Evolutionary conservation across 495 filamentous ascomycete genomes (phyloP).

Genomic region (Xylaria acuta): DNA sequence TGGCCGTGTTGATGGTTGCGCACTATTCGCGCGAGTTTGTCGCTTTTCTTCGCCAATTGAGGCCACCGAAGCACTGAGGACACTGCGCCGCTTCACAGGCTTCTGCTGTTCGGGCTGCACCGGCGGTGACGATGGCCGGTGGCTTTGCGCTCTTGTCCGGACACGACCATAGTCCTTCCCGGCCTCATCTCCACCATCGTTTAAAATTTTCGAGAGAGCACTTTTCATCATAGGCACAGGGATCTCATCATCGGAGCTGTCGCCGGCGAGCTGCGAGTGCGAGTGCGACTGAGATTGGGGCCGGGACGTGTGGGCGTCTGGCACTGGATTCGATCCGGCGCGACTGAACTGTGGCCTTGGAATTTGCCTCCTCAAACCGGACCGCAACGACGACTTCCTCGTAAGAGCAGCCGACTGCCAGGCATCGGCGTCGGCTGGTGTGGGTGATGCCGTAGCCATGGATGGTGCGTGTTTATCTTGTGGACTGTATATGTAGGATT

Average conservation of each 20-base stretch:
- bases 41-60: slow-evolving; percentile 44
- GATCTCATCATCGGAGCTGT: slow-evolving; percentile 79
- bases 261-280: slow-evolving; percentile 41
- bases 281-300: slow-evolving; percentile 30
- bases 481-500: slow-evolving; percentile 25
- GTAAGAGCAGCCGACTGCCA: slow-evolving; percentile 43
- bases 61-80: slow-evolving; percentile 39
- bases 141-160: slow-evolving; percentile 57
- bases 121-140: slow-evolving; percentile 58
- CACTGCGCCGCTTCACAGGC: slow-evolving; percentile 43
- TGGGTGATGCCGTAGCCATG: slow-evolving; percentile 48
- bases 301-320: slow-evolving; percentile 32
- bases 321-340: slow-evolving; percentile 47
- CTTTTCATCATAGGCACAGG: slow-evolving; percentile 78
- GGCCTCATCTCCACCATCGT: slow-evolving; percentile 62
- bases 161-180: slow-evolving; percentile 65
- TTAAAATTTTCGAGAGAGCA: slow-evolving; percentile 78
- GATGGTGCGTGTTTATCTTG: slow-evolving; percentile 24
- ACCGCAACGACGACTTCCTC: slow-evolving; percentile 50
- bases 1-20: slow-evolving; percentile 45
- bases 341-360: slow-evolving; percentile 44
- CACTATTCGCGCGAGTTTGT: slow-evolving; percentile 47
- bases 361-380: slow-evolving; percentile 47
- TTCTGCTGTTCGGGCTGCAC: slow-evolving; percentile 49
- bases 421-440: slow-evolving; percentile 41